A percentile compares a stretch with the other conserved stretches of the same genome.
Conservation (phyloP, 495 filamentous ascomycete genomes). For the Coniosporium apollinis region DNA sequence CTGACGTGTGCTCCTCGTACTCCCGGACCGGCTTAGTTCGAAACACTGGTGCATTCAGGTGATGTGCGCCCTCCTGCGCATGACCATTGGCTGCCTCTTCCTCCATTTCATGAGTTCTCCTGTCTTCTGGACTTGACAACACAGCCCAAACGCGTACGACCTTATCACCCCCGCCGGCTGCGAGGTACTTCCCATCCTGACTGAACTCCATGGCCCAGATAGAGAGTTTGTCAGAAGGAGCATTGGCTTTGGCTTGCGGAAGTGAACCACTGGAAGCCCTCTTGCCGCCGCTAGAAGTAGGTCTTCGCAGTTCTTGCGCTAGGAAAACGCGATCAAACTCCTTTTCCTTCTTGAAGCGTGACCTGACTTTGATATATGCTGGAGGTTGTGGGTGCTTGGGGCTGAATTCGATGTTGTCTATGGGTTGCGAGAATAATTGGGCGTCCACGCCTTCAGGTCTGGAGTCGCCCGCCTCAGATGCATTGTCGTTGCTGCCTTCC, state of each 20-base stretch:
- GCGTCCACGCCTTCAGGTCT: conserved; percentile 69
- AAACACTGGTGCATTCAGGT: conserved; percentile 86
- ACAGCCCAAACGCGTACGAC: conserved; percentile 85
- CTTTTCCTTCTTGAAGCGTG: conserved; percentile 65
- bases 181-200: conserved; percentile 80
- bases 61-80: conserved; percentile 23
- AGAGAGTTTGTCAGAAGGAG: conserved; percentile 29
- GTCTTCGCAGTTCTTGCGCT: conserved; percentile 57
- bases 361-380: conserved; percentile 71
- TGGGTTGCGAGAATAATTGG: conserved; percentile 60
- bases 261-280: not conserved
- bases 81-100: conserved; percentile 38
- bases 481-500: conserved; percentile 34
- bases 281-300: not conserved
- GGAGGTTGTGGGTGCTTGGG: conserved; percentile 82
- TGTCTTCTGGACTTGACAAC: conserved; percentile 64
- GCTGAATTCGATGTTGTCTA: conserved; percentile 56
- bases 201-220: conserved; percentile 91
- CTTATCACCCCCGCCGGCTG: conserved; percentile 73
- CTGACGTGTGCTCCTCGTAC: conserved; percentile 71
- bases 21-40: conserved; percentile 55
- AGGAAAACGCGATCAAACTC: conserved; percentile 81
- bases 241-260: too few relatives aligned
- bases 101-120: conserved; percentile 50
- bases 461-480: conserved; percentile 51